Base-by-base conservation (phyloP, 139 green algal species). In the Zygnema cylindricum region DNA sequence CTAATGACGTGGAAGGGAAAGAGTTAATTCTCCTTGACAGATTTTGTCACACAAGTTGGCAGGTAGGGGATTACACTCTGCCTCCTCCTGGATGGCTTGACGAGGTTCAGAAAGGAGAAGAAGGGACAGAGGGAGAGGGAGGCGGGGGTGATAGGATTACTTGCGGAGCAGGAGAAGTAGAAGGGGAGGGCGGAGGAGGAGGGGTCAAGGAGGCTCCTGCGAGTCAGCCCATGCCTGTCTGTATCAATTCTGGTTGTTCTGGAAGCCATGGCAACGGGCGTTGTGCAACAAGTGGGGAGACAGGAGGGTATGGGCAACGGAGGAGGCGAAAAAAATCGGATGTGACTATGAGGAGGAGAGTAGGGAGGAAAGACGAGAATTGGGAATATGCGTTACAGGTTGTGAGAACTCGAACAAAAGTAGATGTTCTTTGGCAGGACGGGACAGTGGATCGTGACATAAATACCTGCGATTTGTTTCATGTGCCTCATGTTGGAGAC, bases 391-490 rank as follows among this genome's bases (percentile, higher is more conserved):
- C 87, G 1, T 54, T 43, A 11, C 40, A 73, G 85, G 71, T 93
- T 11, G 76, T 90, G 42, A 16, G 30, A 2, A 93, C 88, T 21
- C 35, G 40, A 22, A 94, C 88, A 1, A 33, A 36, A 0, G 91
- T 93, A 25, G 88, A 88, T 35, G 92, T 94, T 55, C 57, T 55
- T 79, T 94, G 92, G 92, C 92, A 94, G 85, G 91, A 94, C 33
- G 85, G 91, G 2, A 63, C 38, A 7, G 2, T 84, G 11, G 49
- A 38, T 39, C 38, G 75, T 33, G 49, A 71, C 1, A 23, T 94
- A 0, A 2, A 57, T 0, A 78, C 84, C 1, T n/a, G 33, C 41
- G 16, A 82, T 16, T 69, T 93, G 36, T n/a, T 94, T 7, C 90
- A 89, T 7, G 54, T 93, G n/a, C 83, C 39, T 54, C 86, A 93